Evolutionary conservation across 2,329 filamentous ascomycete genomes (phyloP), one percentile per base, ranked within the genome.

Genomic region (Aureobasidium sp.): DNA sequence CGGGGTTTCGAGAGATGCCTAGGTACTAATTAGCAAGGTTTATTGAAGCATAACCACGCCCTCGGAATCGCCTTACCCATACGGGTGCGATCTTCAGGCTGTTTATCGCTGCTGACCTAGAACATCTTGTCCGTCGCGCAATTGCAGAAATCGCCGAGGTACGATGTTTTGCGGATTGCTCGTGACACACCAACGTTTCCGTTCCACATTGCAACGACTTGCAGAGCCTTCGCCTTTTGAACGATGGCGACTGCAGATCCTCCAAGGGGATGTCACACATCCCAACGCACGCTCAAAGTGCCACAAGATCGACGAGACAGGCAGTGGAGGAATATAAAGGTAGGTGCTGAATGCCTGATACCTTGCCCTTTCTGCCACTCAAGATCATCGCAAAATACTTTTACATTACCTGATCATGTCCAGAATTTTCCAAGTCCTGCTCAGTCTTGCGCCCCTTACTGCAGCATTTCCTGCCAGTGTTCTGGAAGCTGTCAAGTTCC

Each of bases 401-500:
- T 48, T 20, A 34, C 8, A 50, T 13, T 4, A 36, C 2, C 7
- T 36, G 8, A 36, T 7, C 47, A 51, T 51, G 47, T 36, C 47
- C n/a, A 36, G 15, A n/a, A 36, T 15, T 24, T n/a, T 51, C n/a
- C 15, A 51, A 51, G 29, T 36, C 17, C 8, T 51, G 9, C n/a
- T 51, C 17, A n/a, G 47, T 7, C 29, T 51, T 36, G 47, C 47
- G 29, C 47, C 47, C 10, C 17, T 50, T 7, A 2, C 47, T n/a
- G 47, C 29, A 36, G 47, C 47, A 17, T 51, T 51, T 29, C 47
- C 47, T 51, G 47, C 47, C 27, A 51, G 47, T 36, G 47, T 51
- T 36, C 47, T 51, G 32, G 47, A 51, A 51, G 47, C 47, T 51
- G 47, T 51, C 47, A 51, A 51, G 29, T 51, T 24, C n/a, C 47